phyloP scores from a whole-genome alignment of 2,329 filamentous ascomycete genomes.

The Nigrospora sphaerica region DNA sequence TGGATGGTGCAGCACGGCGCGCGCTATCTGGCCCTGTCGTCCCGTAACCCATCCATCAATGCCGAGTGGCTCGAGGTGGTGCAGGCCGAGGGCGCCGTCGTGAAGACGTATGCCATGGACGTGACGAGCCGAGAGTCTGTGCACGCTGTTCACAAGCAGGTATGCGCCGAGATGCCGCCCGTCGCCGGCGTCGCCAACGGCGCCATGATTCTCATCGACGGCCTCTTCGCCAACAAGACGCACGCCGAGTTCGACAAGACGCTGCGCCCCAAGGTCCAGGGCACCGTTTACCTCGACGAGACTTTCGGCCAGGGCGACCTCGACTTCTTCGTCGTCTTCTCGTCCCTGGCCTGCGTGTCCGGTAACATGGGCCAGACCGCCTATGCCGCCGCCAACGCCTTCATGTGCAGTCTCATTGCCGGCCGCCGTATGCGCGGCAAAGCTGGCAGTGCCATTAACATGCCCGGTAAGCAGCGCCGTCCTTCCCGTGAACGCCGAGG shows the following conservation, averaged over 20 bases:
- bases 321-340: conserved; percentile 35
- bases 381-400: conserved; percentile 30
- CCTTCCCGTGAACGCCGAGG: no score
- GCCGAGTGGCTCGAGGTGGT: conserved; percentile 15
- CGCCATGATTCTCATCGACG: conserved; percentile 35
- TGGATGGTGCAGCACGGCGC: conserved; percentile 34
- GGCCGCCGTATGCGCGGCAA: conserved; percentile 17
- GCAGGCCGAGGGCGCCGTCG: conserved; percentile 5
- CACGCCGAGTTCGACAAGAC: neutral
- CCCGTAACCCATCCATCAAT: conserved; percentile 27
- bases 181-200: conserved; percentile 35
- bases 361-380: conserved; percentile 29
- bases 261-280: conserved; percentile 28
- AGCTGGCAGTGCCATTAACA: conserved; percentile 16
- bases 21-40: conserved; percentile 27
- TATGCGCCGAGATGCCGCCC: conserved; percentile 17
- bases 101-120: conserved; percentile 9
- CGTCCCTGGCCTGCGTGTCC: conserved; percentile 24
- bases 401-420: conserved; percentile 23
- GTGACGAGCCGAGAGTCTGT: conserved; percentile 12
- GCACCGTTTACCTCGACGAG: conserved; percentile 22
- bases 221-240: conserved; percentile 14
- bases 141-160: conserved; percentile 2
- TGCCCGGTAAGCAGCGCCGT: conserved; percentile 7
- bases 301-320: conserved; percentile 21